These are phyloP conservation scores for Aschersonia sp. DNA, from an alignment of 2,329 filamentous ascomycete genomes.

Conservation along the genomic window DNA sequence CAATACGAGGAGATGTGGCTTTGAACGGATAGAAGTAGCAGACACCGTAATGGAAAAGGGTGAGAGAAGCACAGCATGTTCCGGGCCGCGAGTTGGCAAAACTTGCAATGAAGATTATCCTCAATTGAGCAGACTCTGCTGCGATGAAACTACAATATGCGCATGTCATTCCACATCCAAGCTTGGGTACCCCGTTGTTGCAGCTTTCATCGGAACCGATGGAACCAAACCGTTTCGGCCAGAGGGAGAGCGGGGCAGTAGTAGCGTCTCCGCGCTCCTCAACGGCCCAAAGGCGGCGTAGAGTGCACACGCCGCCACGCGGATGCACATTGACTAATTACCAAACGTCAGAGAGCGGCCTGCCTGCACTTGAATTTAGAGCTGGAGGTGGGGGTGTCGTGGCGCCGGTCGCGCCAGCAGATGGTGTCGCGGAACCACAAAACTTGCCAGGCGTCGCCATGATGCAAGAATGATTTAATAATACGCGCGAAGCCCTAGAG, in stretches of 20 bases:
- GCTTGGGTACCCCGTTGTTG: background rate
- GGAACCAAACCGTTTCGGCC: background rate
- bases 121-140: background rate
- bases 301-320: too few relatives aligned
- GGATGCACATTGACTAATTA: too few relatives aligned
- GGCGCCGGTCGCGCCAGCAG: background rate
- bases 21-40: too few relatives aligned
- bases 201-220: background rate
- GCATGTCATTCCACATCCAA: background rate
- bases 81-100: conserved; percentile 5
- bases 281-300: too few relatives aligned
- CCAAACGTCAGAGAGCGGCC: too few relatives aligned
- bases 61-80: background rate
- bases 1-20: too few relatives aligned
- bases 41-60: background rate
- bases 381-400: too few relatives aligned
- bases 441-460: background rate
- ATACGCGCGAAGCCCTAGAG: too few relatives aligned
- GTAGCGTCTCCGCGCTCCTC: too few relatives aligned
- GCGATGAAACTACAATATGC: background rate
- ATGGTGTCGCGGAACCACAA: background rate
- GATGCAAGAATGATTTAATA: background rate
- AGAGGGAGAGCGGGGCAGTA: background rate
- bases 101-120: background rate
- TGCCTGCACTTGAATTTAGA: too few relatives aligned